Conservation (phyloP, 495 filamentous ascomycete genomes). For the Hypoxylon fuscum region DNA sequence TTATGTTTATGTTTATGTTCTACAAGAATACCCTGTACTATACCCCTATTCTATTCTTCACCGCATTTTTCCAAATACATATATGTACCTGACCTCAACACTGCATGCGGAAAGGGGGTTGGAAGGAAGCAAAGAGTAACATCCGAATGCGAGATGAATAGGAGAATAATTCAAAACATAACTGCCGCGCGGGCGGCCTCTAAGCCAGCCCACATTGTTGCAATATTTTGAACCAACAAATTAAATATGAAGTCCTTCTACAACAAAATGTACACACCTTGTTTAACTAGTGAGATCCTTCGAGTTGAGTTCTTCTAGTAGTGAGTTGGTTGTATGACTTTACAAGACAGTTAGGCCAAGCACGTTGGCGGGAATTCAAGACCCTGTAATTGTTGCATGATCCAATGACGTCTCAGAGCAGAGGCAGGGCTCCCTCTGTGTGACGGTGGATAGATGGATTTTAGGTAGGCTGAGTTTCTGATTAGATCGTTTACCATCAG, state of each 20-base stretch:
- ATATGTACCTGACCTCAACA: slow-evolving; percentile 22
- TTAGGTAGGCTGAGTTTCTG: slow-evolving; percentile 13
- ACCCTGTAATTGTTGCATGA: slow-evolving; percentile 20
- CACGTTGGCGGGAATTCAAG: slow-evolving; percentile 21
- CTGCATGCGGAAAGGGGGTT: slow-evolving; percentile 9
- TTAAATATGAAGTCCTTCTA: slow-evolving; percentile 4
- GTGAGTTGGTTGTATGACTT: slow-evolving; percentile 12
- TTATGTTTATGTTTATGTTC: slow-evolving; percentile 30
- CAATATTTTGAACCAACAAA: slow-evolving; percentile 17
- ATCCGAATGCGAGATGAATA: background rate
- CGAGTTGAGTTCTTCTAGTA: background rate
- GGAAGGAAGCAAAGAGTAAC: slow-evolving; percentile 1
- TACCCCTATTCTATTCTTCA: slow-evolving; percentile 26
- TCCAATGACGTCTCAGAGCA: slow-evolving; percentile 14
- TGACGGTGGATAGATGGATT: slow-evolving; percentile 13
- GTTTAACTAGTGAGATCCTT: slow-evolving; percentile 15
- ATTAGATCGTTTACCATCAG: slow-evolving; percentile 21
- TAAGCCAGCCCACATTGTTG: background rate
- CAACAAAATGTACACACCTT: slow-evolving; percentile 5
- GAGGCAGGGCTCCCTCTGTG: slow-evolving; percentile 19
- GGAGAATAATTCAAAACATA: slow-evolving; percentile 7
- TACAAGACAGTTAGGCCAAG: slow-evolving; percentile 10
- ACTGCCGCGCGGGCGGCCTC: slow-evolving; percentile 8
- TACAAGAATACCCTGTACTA: slow-evolving; percentile 41
- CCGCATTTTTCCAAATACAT: slow-evolving; percentile 8